Evolutionary conservation across 306 rosid species (phyloP).

Genomic region (Purshia tridentata): DNA sequence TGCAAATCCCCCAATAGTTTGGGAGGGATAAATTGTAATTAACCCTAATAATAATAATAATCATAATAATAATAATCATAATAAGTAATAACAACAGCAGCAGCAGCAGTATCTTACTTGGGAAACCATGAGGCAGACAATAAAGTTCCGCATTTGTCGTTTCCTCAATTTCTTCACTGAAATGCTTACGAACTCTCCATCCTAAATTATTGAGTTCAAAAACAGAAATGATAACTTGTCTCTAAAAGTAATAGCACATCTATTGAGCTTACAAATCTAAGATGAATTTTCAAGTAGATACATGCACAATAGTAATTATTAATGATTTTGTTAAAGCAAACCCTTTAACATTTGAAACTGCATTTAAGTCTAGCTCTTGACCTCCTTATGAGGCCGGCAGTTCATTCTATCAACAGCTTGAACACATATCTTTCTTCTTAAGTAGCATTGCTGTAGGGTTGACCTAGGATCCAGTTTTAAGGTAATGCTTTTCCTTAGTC

Average conservation of each 20-base stretch:
- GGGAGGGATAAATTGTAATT: too few species aligned
- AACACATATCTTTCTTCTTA: background rate
- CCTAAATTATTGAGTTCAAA: constrained; percentile 50
- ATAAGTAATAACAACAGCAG: background rate
- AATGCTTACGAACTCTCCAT: constrained; percentile 70
- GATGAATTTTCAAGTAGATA: background rate
- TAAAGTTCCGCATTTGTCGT: constrained; percentile 88
- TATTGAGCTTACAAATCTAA: background rate
- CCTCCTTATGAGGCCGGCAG: background rate
- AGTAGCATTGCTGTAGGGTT: background rate
- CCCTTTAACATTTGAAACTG: too few species aligned
- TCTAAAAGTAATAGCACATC: constrained; percentile 1
- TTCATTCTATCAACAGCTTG: background rate
- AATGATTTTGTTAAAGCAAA: too few species aligned
- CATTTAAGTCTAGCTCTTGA: background rate
- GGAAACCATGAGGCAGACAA: constrained; percentile 88
- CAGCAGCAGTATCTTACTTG: constrained; percentile 43
- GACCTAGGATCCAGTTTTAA: background rate
- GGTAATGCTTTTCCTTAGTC: background rate
- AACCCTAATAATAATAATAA: too few species aligned
- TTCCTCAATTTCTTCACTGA: constrained; percentile 78
- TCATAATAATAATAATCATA: too few species aligned
- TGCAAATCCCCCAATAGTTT: too few species aligned
- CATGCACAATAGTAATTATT: background rate
- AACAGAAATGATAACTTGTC: constrained; percentile 25